These are phyloP conservation scores for Raphanus sativus DNA, from an alignment of 345 rosid species.

Conservation along the genomic window DNA sequence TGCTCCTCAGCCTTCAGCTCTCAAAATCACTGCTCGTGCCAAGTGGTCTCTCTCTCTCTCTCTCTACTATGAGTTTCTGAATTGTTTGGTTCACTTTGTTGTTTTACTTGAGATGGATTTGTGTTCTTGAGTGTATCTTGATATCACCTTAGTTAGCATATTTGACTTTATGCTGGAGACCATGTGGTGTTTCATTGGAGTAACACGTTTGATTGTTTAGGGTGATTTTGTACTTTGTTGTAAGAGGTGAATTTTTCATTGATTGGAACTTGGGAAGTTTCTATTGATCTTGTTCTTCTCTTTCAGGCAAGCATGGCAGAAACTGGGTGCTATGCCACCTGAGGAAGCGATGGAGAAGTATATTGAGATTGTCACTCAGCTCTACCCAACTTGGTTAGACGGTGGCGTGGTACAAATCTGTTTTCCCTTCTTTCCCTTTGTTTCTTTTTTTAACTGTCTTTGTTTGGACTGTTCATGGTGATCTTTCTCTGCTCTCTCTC, in stretches of 20 bases:
- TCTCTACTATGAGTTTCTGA: background rate
- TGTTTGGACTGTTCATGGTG: slow-evolving; percentile 1
- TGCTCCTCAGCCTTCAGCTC: slow-evolving; percentile 80
- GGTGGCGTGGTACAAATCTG: slow-evolving; percentile 57
- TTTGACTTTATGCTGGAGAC: too few species aligned
- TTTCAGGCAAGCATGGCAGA: slow-evolving; percentile 95
- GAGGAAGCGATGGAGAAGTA: slow-evolving; percentile 96
- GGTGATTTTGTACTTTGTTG: too few species aligned
- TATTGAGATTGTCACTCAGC: slow-evolving; percentile 75
- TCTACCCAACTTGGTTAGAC: slow-evolving; percentile 77
- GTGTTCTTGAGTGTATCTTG: background rate
- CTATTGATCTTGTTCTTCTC: background rate
- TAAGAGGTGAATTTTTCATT: too few species aligned
- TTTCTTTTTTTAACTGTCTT: background rate
- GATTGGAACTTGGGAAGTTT: too few species aligned
- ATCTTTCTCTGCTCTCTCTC: slow-evolving; percentile 1
- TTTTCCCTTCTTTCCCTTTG: background rate
- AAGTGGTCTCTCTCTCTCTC: slow-evolving; percentile 86
- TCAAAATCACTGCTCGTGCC: slow-evolving; percentile 92
- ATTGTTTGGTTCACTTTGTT: too few species aligned
- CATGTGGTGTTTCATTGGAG: too few species aligned
- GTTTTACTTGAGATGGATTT: background rate
- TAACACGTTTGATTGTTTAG: too few species aligned
- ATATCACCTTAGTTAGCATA: background rate
- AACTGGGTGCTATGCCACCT: slow-evolving; percentile 94